These are phyloP conservation scores for Cercospora sojina DNA, from an alignment of 2,329 filamentous ascomycete species.

Conservation along the genomic window DNA sequence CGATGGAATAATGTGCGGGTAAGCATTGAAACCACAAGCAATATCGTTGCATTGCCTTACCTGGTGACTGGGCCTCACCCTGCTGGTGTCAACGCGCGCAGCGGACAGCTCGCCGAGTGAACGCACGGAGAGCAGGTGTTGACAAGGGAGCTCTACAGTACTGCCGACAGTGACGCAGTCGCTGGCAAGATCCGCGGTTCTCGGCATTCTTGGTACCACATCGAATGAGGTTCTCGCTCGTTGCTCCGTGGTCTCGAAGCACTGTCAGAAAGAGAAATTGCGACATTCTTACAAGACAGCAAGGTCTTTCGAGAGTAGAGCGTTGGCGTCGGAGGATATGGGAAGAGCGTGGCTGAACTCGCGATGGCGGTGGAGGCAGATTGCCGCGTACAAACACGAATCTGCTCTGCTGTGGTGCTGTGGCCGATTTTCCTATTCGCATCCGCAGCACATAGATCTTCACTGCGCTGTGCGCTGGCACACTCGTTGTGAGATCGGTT, in stretches of 20 bases:
- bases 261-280: not conserved
- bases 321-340: not conserved
- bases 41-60: constrained; percentile 2
- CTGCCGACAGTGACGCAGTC: not conserved
- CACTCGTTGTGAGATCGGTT: not conserved
- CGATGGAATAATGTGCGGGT: not conserved
- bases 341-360: not conserved
- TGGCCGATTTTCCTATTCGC: not conserved
- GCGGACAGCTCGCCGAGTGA: not conserved
- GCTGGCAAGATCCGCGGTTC: not conserved
- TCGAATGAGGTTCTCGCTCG: not conserved
- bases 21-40: not conserved
- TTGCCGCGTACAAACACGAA: not conserved
- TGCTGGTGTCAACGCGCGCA: not conserved
- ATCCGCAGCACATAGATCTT: not conserved
- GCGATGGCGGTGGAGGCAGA: not conserved
- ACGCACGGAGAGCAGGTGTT: not conserved
- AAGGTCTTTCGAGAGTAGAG: not conserved
- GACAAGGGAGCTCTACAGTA: not conserved
- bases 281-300: not conserved
- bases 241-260: not conserved
- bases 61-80: constrained; percentile 1
- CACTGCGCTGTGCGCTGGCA: not conserved
- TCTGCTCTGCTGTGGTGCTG: not conserved
- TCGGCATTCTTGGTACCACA: not conserved